These are phyloP conservation scores for Colletotrichum phormii DNA, from an alignment of 2,329 filamentous ascomycete genomes.

Conservation along the genomic window DNA sequence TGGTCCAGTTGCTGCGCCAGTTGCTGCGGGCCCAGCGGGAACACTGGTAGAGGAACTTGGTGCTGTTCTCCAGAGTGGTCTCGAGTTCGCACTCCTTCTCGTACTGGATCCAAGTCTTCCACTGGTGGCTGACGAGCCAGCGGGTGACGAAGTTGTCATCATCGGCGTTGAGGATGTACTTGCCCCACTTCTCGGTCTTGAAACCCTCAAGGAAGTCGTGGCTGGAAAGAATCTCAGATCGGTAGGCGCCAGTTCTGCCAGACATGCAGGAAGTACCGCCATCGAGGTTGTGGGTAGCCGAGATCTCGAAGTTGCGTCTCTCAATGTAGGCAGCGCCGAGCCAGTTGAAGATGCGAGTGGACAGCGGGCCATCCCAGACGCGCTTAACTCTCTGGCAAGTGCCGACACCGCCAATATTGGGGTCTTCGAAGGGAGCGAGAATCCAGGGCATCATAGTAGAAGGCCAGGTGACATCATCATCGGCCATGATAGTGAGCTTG, in stretches of 20 bases:
- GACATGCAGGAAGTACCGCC: constrained; percentile 98
- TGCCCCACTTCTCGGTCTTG: constrained; percentile 89
- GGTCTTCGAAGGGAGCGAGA: constrained; percentile 89
- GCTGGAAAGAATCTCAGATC: constrained; percentile 87
- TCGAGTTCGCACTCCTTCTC: constrained; percentile 90
- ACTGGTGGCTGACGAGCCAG: constrained; percentile 91
- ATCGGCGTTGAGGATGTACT: constrained; percentile 92
- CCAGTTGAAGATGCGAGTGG: constrained; percentile 83
- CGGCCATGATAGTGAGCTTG: constrained; percentile 88
- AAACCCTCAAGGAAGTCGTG: constrained; percentile 89
- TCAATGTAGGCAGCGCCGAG: constrained; percentile 93
- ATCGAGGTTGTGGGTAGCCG: constrained; percentile 93
- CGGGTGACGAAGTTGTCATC: constrained; percentile 99
- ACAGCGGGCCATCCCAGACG: constrained; percentile 68
- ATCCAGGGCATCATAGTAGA: constrained; percentile 89
- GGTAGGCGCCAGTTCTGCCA: constrained; percentile 91
- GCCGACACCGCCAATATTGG: constrained; percentile 86
- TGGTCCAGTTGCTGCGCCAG: constrained; percentile 96
- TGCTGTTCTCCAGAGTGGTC: constrained; percentile 90
- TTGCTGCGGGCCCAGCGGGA: constrained; percentile 96
- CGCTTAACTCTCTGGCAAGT: constrained; percentile 90
- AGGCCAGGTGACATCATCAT: constrained; percentile 96
- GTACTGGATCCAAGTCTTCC: constrained; percentile 97
- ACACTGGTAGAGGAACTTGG: constrained; percentile 93
- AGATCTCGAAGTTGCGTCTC: constrained; percentile 95